Base-by-base conservation (phyloP, 129 eudicot species). In the Helichrysum umbraculigerum region DNA sequence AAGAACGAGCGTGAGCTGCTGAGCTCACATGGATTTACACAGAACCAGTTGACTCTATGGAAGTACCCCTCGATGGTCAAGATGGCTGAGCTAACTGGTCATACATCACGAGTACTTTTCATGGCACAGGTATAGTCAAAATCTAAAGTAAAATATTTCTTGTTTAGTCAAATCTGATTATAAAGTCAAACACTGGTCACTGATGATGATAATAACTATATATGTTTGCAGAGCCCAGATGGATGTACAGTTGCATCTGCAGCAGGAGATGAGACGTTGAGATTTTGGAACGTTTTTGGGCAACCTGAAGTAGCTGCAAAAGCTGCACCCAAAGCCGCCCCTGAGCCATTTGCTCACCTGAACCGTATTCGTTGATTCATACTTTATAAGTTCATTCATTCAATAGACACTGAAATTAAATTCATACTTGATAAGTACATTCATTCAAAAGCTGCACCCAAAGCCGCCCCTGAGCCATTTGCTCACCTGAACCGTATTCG, bases 231-330 rank as follows among this genome's bases (percentile, higher is more conserved):
- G 90, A 87, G 96, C 66, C 99, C 97, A 52, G 99, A 91, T 76
- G 97, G 99, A 17, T 91, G 97, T 78, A 91, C 96, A 4, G 97
- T 95, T 30, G 99, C 96, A 68, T 88, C 99, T 29, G 97, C 97
- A 21, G 98, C 97, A 0, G 99, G 90, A 17, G 99, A 95, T 47
- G 99, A 95, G 77, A 91, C 97, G 0, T 85, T 91, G 72, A 82
- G 99, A 65, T 91, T 95, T 50, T 95, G 99, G 99, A 91, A 95
- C 64, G 96, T 89, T 4, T 95, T 95, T 57, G 99, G 99, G 41
- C 83, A 92, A 21, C 99, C 97, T 7, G 90, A 84, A 69, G 92
- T 82, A 50, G 96, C 97, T 17, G 88, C 96, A 2, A 94, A 94
- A 86, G 86, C 97, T 20, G 88, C 91, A 6, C 90, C 88, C 0